A percentile compares a stretch with the other conserved stretches of the same genome.
Conservation (phyloP, 2,329 filamentous ascomycete genomes). For the Fusarium solani-melongenae region DNA sequence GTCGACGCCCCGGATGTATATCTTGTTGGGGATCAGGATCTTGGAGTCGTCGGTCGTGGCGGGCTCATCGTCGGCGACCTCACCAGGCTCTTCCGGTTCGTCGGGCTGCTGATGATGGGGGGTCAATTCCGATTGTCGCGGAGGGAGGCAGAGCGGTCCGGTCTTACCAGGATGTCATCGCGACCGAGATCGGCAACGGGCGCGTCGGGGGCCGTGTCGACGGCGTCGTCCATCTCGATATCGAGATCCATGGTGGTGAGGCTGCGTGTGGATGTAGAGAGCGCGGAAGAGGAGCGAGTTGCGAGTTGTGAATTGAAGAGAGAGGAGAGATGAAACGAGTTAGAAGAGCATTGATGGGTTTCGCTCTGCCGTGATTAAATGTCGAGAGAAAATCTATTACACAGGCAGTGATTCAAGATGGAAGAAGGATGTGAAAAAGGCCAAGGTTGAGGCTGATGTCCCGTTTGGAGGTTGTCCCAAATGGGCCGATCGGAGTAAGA, state of each 20-base stretch:
- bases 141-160: neutral
- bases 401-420: neutral
- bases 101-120: slow-evolving; percentile 45
- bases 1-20: slow-evolving; percentile 88
- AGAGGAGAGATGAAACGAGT: neutral
- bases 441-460: slow-evolving; percentile 22
- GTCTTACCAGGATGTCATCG: slow-evolving; percentile 53
- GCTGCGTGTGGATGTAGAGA: neutral
- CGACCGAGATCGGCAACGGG: slow-evolving; percentile 42
- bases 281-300: neutral
- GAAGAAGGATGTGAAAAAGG: neutral
- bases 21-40: slow-evolving; percentile 62
- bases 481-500: slow-evolving; percentile 25
- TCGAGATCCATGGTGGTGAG: slow-evolving; percentile 69
- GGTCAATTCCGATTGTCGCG: slow-evolving; percentile 26
- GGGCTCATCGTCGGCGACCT: slow-evolving; percentile 51
- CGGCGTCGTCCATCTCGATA: slow-evolving; percentile 77
- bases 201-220: slow-evolving; percentile 48
- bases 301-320: neutral
- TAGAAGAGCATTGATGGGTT: neutral
- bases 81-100: slow-evolving; percentile 52
- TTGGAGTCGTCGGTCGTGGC: slow-evolving; percentile 40
- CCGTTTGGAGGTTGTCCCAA: neutral
- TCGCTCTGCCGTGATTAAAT: neutral
- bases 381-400: neutral